phyloP scores from a whole-genome alignment of 345 rosid genomes.

The Durio zibethinus region DNA sequence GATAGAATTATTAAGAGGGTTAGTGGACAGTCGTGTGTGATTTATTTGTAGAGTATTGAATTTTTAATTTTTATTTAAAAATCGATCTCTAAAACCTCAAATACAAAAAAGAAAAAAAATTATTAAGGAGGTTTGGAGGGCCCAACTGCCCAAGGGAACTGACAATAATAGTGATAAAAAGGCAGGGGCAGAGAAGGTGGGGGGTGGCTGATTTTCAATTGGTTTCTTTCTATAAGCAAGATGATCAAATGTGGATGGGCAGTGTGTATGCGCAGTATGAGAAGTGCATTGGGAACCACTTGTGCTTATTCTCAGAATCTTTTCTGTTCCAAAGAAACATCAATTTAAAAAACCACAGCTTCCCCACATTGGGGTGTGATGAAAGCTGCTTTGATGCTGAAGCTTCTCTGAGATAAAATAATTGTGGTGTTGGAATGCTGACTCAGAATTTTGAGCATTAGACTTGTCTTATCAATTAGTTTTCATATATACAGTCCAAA shows the following conservation, averaged over 20 bases:
- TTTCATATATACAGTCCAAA: conserved; percentile 11
- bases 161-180: conserved; percentile 30
- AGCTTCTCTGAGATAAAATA: conserved; percentile 33
- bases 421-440: conserved; percentile 39
- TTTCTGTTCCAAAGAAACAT: conserved; percentile 21
- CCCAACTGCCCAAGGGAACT: conserved; percentile 13
- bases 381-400: conserved; percentile 35
- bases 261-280: conserved; percentile 26
- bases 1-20: neutral
- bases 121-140: conserved; percentile 7
- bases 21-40: too few species aligned
- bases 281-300: conserved; percentile 32
- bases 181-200: conserved; percentile 10
- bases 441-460: conserved; percentile 21
- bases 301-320: conserved; percentile 33
- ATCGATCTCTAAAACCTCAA: too few species aligned
- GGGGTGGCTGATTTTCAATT: conserved; percentile 18
- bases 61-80: too few species aligned
- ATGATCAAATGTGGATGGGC: conserved; percentile 33
- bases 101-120: neutral
- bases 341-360: conserved; percentile 16
- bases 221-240: conserved; percentile 22
- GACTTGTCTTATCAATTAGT: conserved; percentile 29
- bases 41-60: too few species aligned
- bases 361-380: conserved; percentile 24